Evolutionary conservation across 2,329 filamentous ascomycete genomes (phyloP), one percentile per base, ranked within the genome.

Genomic region (Aureobasidium sp.): DNA sequence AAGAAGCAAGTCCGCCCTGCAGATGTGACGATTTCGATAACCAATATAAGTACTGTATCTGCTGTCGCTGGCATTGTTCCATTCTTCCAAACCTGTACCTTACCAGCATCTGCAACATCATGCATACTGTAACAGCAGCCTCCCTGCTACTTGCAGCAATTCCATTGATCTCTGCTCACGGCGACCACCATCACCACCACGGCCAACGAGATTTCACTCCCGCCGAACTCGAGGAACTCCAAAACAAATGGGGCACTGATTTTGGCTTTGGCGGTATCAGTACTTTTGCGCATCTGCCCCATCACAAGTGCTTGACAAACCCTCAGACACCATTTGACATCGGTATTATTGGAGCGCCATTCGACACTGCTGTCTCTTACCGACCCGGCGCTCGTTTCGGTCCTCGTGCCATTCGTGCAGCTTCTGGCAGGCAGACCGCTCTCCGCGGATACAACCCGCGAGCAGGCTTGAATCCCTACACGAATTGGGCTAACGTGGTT

Each of bases 371-470:
- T 29, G 82, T 84, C 0, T 79, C 77, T 60, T 85, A 85, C 66
- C 70, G 80, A 31, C 80, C 80, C 25, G 80, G 80, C 38, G 83
- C 83, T 48, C 89, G 95, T 11, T 97, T 97, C 75, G 95, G 95
- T 0, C 95, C 95, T 40, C 89, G 93, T 51, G 93, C 93, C 48
- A 97, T 98, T 74, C 91, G 95, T 65, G 90, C 93, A 45, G 94
- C 93, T 47, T 95, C 93, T 38, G 86, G 91, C 10, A 90, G 94
- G 25, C 94, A 97, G 80, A 93, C 91, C 18, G 87, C 90, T 3
- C 51, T 71, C 18, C 88, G 93, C 48, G 92, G 91, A 74, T 94
- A 92, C 86, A 97, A 97, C 79, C 88, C 92, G 2, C 90, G 94
- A 27, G 94, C 93, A 2, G 87, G 86, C 45, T 86, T 97, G 70